phyloP scores from a whole-genome alignment of 805 yeast species.

The Suhomyces sp. region DNA sequence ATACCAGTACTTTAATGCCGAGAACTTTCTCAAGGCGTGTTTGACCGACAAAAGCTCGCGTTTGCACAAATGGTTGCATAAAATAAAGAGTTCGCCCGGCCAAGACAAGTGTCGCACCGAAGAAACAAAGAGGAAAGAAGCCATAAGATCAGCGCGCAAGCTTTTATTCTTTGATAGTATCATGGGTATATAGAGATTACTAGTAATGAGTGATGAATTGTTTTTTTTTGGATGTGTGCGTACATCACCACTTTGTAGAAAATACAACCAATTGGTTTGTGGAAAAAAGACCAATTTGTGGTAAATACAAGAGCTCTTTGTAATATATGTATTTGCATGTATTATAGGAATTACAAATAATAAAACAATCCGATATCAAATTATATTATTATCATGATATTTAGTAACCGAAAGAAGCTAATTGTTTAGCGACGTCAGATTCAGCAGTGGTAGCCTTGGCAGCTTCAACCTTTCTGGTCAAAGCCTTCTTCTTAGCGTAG shows the following conservation, averaged over 20 bases:
- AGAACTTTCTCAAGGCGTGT: slow-evolving; percentile 8
- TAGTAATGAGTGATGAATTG: not conserved
- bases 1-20: slow-evolving; percentile 13
- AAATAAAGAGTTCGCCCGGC: not conserved
- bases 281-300: too few species aligned
- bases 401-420: slow-evolving; percentile 98
- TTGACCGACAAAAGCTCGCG: not conserved
- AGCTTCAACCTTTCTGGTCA: slow-evolving; percentile 84
- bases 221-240: too few species aligned
- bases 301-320: too few species aligned
- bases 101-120: not conserved
- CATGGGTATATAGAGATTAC: not conserved
- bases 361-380: slow-evolving; percentile 4
- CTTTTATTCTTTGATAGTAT: not conserved
- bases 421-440: slow-evolving; percentile 87
- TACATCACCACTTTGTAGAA: too few species aligned
- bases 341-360: slow-evolving; percentile 5
- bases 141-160: not conserved
- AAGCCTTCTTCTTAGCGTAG: slow-evolving; percentile 98
- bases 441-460: slow-evolving; percentile 87
- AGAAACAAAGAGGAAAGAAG: not conserved
- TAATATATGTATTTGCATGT: slow-evolving; percentile 8
- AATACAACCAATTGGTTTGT: too few species aligned
- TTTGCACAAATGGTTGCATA: not conserved
- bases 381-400: slow-evolving; percentile 4